phyloP scores from a whole-genome alignment of 345 rosid species.

The Eucalyptus grandis region DNA sequence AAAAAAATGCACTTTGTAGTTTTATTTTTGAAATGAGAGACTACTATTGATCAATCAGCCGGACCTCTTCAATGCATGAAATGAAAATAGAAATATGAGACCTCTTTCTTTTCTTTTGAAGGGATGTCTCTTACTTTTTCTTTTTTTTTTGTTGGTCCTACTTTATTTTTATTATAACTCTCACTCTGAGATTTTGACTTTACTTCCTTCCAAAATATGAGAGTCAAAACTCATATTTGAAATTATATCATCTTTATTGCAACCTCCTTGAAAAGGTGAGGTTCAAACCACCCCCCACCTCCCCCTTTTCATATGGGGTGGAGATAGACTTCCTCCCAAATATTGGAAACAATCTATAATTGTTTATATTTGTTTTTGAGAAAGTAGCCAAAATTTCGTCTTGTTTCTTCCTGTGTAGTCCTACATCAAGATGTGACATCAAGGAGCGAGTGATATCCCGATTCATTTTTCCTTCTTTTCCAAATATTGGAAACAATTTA shows the following conservation, averaged over 20 bases:
- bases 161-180: accelerated
- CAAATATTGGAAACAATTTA: not conserved
- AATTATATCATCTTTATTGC: no score
- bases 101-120: no score
- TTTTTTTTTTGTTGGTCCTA: accelerated
- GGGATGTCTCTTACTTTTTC: not conserved
- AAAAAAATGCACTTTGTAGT: not conserved
- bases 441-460: no score
- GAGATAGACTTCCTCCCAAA: not conserved
- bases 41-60: accelerated
- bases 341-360: not conserved
- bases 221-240: accelerated
- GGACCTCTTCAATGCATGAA: not conserved
- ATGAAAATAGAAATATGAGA: not conserved
- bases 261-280: accelerated
- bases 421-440: not conserved
- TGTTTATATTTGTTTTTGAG: not conserved
- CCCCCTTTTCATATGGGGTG: not conserved
- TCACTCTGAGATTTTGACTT: accelerated
- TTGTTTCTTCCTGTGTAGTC: not conserved
- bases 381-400: not conserved
- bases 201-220: accelerated
- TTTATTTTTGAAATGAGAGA: not conserved
- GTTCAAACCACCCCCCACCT: no score
- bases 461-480: no score